Evolutionary conservation across 1,139 yeast genomes (phyloP), one percentile per base, ranked within the genome.

Genomic region (Magnusiomyces paraingens): DNA sequence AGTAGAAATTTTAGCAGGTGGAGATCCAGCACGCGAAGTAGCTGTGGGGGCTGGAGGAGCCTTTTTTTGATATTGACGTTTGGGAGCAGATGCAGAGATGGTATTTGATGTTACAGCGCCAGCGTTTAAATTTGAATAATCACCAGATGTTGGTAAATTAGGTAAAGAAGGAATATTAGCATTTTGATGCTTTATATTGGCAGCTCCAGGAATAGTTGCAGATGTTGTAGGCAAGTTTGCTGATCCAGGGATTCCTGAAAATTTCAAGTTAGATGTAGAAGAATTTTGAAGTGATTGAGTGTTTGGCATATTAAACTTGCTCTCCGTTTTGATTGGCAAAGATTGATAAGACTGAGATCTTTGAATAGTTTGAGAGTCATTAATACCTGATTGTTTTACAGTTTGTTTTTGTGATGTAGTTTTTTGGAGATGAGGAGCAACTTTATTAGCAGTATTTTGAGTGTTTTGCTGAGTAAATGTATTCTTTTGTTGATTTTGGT

Each of bases 341-440:
- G 14, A n/a, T 29, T 43, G 46, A 21, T 43, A 43, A 6, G 46
- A 43, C 35, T 43, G 46, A 12, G 46, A 43, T 26, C 46, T 26
- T 12, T 43, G 46, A 5, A 43, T 12, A 12, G 46, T 17, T n/a
- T 26, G 32, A 26, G 32, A 26, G 32, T 26, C 32, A 26, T 26
- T 26, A 26, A 26, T 26, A 26, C 32, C 32, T 26, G 32, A 8
- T 26, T 26, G 32, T 26, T 26, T 26, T 26, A 8, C 8, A 26
- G 32, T 26, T 26, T 26, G 32, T 26, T 26, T 17, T 40, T 40
- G 44, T 8, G 17, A 20, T 6, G 44, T 17, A 5, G 12, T 40
- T 40, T 17, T 11, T 40, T 40, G 17, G 4, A 20, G 20, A 40
- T 15, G 18, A 6, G 17, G 44, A 22, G 18, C 17, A 40, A 11